Conservation (phyloP, 208 protist species). For the Trypanosomatidae sp. region DNA sequence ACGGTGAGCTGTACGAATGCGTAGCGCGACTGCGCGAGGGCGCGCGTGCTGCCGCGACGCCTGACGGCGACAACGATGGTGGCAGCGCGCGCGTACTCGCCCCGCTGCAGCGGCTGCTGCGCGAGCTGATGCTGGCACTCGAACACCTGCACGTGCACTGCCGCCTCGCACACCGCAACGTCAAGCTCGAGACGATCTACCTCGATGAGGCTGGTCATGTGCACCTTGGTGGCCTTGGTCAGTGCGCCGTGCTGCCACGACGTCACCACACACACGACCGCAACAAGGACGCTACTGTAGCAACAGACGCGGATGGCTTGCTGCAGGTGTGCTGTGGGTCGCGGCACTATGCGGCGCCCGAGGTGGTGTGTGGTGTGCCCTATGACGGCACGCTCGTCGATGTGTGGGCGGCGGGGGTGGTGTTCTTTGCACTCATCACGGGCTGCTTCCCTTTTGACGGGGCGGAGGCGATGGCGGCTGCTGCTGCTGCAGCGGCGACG, state of each 20-base stretch:
- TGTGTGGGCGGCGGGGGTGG: constrained; percentile 92
- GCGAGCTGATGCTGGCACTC: constrained; percentile 37
- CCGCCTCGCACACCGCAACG: constrained; percentile 54
- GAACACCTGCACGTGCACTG: constrained; percentile 33
- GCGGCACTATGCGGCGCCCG: constrained; percentile 85
- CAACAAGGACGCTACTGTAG: background rate
- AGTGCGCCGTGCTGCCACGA: constrained; percentile 29
- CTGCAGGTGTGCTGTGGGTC: constrained; percentile 69
- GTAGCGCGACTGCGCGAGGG: background rate
- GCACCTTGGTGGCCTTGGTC: constrained; percentile 36
- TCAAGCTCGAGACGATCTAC: constrained; percentile 66
- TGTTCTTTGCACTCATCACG: constrained; percentile 89
- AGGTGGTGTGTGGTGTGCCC: constrained; percentile 70
- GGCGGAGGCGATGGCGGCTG: no score
- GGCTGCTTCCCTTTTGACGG: constrained; percentile 84
- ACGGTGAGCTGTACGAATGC: constrained; percentile 3
- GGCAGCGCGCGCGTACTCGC: no score
- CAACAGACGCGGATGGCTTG: background rate
- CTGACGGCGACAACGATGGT: background rate
- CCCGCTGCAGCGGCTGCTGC: constrained; percentile 9
- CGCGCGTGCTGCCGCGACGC: no score
- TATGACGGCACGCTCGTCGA: constrained; percentile 90
- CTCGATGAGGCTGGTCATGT: constrained; percentile 24
- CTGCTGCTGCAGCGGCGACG: no score
- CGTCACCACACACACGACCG: no score